phyloP scores from a whole-genome alignment of 345 rosid genomes.

The Pistacia integerrima region DNA sequence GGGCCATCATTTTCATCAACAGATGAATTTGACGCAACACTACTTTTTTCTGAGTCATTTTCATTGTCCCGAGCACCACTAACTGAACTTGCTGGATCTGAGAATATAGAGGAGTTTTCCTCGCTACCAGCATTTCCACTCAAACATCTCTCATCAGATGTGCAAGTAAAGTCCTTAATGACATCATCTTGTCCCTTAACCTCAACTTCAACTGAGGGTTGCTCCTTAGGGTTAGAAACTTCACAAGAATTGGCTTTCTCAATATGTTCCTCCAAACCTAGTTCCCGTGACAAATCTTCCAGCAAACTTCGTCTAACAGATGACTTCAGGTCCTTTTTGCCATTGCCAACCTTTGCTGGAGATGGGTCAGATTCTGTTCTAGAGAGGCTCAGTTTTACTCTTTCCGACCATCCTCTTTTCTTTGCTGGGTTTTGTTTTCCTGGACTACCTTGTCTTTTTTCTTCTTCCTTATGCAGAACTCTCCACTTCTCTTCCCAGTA shows the following conservation, averaged over 20 bases:
- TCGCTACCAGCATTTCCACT: constrained; percentile 53
- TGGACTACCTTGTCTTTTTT: constrained; percentile 37
- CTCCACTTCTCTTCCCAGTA: constrained; percentile 99
- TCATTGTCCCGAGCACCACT: constrained; percentile 55
- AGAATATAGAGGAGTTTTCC: constrained; percentile 56
- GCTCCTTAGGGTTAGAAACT: constrained; percentile 27
- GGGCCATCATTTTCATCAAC: constrained; percentile 47
- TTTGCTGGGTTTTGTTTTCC: constrained; percentile 42
- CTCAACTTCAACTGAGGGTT: constrained; percentile 25
- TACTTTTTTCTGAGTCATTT: constrained; percentile 66
- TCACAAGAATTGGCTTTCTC: constrained; percentile 32
- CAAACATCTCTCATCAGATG: constrained; percentile 49
- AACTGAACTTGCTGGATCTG: constrained; percentile 58
- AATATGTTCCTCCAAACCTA: constrained; percentile 50
- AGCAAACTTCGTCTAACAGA: constrained; percentile 65
- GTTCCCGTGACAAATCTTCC: constrained; percentile 67
- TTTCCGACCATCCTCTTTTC: constrained; percentile 82
- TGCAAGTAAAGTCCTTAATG: constrained; percentile 28
- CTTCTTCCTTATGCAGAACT: constrained; percentile 68
- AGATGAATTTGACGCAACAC: constrained; percentile 56
- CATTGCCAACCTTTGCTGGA: constrained; percentile 37
- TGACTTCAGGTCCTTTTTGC: constrained; percentile 37
- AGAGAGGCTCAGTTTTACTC: constrained; percentile 50
- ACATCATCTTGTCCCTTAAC: constrained; percentile 31
- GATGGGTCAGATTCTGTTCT: constrained; percentile 81